phyloP scores from a whole-genome alignment of 495 filamentous ascomycete species.

The Apodospora peruviana region DNA sequence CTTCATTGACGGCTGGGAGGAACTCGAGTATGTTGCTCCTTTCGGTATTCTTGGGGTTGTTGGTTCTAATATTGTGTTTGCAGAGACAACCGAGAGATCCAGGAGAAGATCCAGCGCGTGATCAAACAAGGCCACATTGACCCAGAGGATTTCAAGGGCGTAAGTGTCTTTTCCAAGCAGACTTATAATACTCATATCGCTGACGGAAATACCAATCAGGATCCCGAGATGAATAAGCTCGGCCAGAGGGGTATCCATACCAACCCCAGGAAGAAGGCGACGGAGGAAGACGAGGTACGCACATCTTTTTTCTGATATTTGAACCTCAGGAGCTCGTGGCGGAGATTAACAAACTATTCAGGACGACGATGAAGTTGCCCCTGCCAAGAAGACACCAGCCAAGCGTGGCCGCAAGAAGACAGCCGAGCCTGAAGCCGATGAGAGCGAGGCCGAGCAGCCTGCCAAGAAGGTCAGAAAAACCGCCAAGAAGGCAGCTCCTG shows the following conservation, averaged over 20 bases:
- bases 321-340: background rate
- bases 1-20: slow-evolving; percentile 65
- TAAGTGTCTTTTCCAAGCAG: slow-evolving; percentile 36
- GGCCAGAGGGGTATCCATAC: slow-evolving; percentile 57
- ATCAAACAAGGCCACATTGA: slow-evolving; percentile 67
- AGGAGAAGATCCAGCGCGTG: slow-evolving; percentile 58
- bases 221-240: slow-evolving; percentile 61
- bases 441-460: slow-evolving; percentile 21
- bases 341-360: background rate
- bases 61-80: background rate
- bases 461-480: slow-evolving; percentile 15
- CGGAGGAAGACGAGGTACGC: slow-evolving; percentile 21
- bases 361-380: slow-evolving; percentile 22
- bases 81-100: slow-evolving; percentile 39
- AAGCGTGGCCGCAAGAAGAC: slow-evolving; percentile 37
- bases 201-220: slow-evolving; percentile 40
- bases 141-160: slow-evolving; percentile 72
- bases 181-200: slow-evolving; percentile 2
- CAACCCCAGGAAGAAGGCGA: slow-evolving; percentile 37
- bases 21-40: slow-evolving; percentile 41
- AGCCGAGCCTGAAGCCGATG: slow-evolving; percentile 19
- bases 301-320: background rate
- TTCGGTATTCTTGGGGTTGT: background rate
- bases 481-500: slow-evolving; percentile 13
- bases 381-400: slow-evolving; percentile 27